Evolutionary conservation across 2,329 filamentous ascomycete species (phyloP).

Genomic region (Alternaria consortialis): DNA sequence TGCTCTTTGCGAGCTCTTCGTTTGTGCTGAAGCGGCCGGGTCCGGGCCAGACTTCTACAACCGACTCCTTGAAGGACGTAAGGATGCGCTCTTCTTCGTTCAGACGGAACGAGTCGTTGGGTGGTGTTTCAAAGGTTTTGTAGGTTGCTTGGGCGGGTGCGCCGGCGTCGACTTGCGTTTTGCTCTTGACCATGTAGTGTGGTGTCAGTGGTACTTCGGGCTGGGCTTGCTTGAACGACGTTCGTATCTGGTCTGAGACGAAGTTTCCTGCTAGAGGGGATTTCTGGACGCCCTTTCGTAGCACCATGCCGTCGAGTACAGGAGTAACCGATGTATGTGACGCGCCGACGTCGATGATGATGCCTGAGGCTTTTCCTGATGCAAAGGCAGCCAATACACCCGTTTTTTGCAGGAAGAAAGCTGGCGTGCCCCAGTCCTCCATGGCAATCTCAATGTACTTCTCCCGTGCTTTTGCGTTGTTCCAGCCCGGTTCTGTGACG

Average conservation of each 20-base stretch:
- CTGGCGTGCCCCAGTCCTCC: constrained; percentile 94
- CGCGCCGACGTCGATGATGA: constrained; percentile 92
- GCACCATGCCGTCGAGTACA: constrained; percentile 91
- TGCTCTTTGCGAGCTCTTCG: constrained; percentile 76
- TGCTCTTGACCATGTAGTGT: constrained; percentile 86
- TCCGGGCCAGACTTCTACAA: constrained; percentile 91
- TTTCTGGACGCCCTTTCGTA: constrained; percentile 85
- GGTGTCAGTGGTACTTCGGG: constrained; percentile 81
- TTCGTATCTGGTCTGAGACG: constrained; percentile 86
- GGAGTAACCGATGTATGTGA: constrained; percentile 89
- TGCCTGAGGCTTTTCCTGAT: constrained; percentile 88
- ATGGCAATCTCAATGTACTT: constrained; percentile 96
- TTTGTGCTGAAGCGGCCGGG: constrained; percentile 75
- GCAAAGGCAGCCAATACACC: constrained; percentile 93
- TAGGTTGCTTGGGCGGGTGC: constrained; percentile 79
- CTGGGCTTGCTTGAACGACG: constrained; percentile 73
- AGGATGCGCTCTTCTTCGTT: constrained; percentile 93
- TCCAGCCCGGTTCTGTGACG: constrained; percentile 96
- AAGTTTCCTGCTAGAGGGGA: constrained; percentile 89
- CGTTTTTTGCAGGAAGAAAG: constrained; percentile 90
- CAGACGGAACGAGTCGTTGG: constrained; percentile 75
- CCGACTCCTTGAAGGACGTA: constrained; percentile 96
- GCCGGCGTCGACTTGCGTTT: constrained; percentile 87
- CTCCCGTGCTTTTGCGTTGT: constrained; percentile 84
- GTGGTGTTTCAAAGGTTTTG: constrained; percentile 71